Percentiles rank a stretch among this genome's conserved stretches.
phyloP scores from a whole-genome alignment of 257 asterid species.

The Lithospermum erythrorhizon region DNA sequence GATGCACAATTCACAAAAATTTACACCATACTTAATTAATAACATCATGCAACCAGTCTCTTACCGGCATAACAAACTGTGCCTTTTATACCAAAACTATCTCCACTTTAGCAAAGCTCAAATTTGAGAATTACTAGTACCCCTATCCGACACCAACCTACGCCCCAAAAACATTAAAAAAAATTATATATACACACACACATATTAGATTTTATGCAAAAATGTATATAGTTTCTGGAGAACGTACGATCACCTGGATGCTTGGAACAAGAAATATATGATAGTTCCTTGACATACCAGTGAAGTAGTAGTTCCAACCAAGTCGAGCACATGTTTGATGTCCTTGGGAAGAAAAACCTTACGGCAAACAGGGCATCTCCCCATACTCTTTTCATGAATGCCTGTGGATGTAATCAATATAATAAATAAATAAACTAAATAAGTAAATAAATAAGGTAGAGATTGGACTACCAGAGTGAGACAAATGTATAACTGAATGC shows the following conservation, averaged over 20 bases:
- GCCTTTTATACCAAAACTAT: no score
- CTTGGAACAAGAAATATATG: background rate
- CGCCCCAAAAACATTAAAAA: no score
- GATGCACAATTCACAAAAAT: no score
- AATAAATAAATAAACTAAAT: no score
- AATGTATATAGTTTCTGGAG: background rate
- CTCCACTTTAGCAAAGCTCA: no score
- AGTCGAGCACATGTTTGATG: conserved; percentile 68
- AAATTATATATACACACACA: no score
- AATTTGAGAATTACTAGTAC: no score
- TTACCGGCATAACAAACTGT: no score
- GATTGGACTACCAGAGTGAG: background rate
- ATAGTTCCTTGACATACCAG: conserved; percentile 33
- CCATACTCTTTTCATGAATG: conserved; percentile 30
- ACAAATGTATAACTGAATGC: background rate
- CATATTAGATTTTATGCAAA: background rate
- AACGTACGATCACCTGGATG: background rate
- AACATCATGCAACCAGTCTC: no score
- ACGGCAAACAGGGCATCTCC: conserved; percentile 79
- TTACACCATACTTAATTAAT: no score
- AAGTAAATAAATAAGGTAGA: background rate
- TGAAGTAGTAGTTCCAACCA: conserved; percentile 43
- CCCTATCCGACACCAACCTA: no score
- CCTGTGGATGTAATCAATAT: conserved; percentile 26
- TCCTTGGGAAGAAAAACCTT: conserved; percentile 69